Evolutionary conservation across 2,329 filamentous ascomycete species (phyloP), one percentile per base, ranked within the genome.

Genomic region (Epichloe uncinata): DNA sequence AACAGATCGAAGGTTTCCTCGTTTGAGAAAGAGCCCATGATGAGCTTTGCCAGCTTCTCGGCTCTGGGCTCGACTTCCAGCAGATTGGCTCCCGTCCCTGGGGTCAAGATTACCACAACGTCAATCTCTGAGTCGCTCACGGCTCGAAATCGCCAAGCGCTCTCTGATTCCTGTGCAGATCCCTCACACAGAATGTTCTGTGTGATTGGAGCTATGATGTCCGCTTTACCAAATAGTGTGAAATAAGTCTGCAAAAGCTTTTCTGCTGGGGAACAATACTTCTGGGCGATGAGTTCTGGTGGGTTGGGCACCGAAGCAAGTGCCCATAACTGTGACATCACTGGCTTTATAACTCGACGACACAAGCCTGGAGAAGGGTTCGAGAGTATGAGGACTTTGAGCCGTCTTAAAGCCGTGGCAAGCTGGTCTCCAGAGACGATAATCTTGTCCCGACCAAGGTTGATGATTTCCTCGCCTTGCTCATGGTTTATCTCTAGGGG

Each of bases 351-450:
- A 0, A 87, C 66, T 47, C 84, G 71, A 54, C 74, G 80, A 42
- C 80, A 76, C 9, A 87, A 64, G 0, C 81, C 81, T 0, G 82
- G 78, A 50, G 85, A 82, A 0, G 82, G 81, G 57, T 84, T 83
- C 0, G 81, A 82, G 18, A 76, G 68, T 1, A 81, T 61, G 1
- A 87, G 64, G 0, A 73, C 69, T 36, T 69, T 71, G 1, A 87
- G 62, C 15, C 82, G 72, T 34, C 66, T 69, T 2, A 87, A 60
- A 1, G 78, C 73, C 35, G 61, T 61, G 16, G 69, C 66, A 4
- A 87, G 62, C 2, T 74, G 66, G 1, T 66, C 57, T 3, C 74
- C 63, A 5, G 66, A 54, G 15, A 81, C 72, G 9, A 84, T 53
- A 0, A 74, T 60, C 13, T 52, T 62, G 6, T 68, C 63, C 46